phyloP scores from a whole-genome alignment of 164 flowering plant genomes.

The Stephania yunnanensis region DNA sequence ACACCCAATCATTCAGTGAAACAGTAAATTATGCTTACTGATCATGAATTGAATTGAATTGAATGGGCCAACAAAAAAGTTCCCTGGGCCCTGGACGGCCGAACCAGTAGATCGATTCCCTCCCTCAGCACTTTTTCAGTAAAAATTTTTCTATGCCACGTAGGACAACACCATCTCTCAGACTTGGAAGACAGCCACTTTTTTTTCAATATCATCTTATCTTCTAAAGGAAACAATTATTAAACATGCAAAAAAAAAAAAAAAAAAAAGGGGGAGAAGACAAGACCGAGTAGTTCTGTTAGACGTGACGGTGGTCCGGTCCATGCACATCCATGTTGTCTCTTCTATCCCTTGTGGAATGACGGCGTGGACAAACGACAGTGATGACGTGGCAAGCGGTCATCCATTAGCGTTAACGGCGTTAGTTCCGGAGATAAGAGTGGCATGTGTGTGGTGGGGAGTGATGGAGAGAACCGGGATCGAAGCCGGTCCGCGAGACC shows the following conservation, averaged over 20 bases:
- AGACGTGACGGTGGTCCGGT: not conserved
- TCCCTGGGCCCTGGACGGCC: not conserved
- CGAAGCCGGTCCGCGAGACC: not conserved
- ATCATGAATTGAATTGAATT: no score
- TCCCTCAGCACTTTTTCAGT: not conserved
- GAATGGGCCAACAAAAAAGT: not conserved
- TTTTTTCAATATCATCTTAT: not conserved
- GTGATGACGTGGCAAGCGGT: not conserved
- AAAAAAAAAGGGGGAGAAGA: no score
- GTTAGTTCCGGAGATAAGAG: conserved; percentile 4
- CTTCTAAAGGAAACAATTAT: not conserved
- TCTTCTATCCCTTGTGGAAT: not conserved
- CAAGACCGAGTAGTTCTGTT: no score
- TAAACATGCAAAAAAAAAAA: no score
- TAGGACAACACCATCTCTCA: not conserved
- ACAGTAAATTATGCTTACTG: no score
- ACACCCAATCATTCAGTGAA: no score
- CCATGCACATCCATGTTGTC: no score
- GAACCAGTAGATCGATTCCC: not conserved
- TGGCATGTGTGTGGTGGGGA: not conserved
- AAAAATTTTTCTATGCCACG: not conserved
- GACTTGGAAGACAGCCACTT: not conserved
- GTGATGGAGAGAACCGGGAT: not conserved
- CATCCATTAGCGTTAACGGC: not conserved
- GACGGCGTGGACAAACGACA: not conserved